phyloP scores from a whole-genome alignment of 148 eudicot species.

The Persicaria maculosa region DNA sequence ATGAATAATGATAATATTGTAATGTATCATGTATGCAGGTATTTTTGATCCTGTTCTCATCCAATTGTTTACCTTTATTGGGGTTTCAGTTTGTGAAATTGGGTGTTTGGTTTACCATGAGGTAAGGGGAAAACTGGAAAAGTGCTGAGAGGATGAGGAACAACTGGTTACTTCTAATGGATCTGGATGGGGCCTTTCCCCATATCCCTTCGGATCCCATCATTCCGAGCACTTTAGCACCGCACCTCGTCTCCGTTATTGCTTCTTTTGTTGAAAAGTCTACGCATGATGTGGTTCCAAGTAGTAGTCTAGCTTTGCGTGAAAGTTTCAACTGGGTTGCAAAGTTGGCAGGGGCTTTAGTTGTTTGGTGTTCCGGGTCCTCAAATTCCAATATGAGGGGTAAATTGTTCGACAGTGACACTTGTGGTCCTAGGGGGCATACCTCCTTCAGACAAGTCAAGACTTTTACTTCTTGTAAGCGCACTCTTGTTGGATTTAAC shows the following conservation, averaged over 20 bases:
- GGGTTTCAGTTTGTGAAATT: not conserved
- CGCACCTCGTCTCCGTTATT: slow-evolving; percentile 28
- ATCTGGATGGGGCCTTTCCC: slow-evolving; percentile 35
- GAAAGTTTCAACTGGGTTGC: slow-evolving; percentile 46
- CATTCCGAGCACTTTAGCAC: slow-evolving; percentile 26
- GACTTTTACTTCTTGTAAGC: slow-evolving; percentile 17
- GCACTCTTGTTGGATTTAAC: slow-evolving; percentile 22
- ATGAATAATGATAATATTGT: not conserved
- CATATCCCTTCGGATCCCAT: slow-evolving; percentile 37
- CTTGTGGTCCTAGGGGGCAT: slow-evolving; percentile 16
- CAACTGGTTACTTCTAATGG: slow-evolving; percentile 36
- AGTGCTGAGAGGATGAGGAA: slow-evolving; percentile 21
- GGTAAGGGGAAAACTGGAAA: not conserved
- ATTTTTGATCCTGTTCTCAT: not conserved
- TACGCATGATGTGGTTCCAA: slow-evolving; percentile 28
- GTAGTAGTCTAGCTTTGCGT: slow-evolving; percentile 40
- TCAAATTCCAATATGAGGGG: slow-evolving; percentile 26
- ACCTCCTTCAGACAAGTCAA: slow-evolving; percentile 26
- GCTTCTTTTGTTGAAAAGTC: slow-evolving; percentile 40
- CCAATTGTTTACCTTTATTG: not conserved
- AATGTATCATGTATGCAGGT: not conserved
- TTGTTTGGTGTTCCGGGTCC: slow-evolving; percentile 41
- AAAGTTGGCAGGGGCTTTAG: slow-evolving; percentile 45
- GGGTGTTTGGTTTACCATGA: not conserved
- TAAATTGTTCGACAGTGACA: slow-evolving; percentile 20